Percentiles rank a stretch among this genome's conserved stretches.
Evolutionary conservation across 2,329 filamentous ascomycete genomes (phyloP).

Genomic region (Penicillium olsonii): DNA sequence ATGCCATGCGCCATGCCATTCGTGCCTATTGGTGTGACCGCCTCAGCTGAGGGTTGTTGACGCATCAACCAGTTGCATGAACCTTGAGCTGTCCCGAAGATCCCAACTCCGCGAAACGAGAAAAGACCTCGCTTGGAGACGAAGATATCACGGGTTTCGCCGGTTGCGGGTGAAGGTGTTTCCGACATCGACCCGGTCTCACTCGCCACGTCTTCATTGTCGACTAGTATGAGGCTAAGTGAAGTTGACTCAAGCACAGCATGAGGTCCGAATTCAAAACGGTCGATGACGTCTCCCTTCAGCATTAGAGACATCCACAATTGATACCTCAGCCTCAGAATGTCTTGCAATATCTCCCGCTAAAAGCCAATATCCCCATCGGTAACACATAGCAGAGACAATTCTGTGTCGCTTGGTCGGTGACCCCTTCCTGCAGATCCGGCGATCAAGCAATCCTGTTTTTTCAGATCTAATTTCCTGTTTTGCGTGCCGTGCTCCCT

Average conservation of each 20-base stretch:
- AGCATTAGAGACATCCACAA: not conserved
- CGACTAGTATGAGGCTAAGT: not conserved
- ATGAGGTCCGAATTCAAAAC: not conserved
- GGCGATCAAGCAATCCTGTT: constrained; percentile 18
- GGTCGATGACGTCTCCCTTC: not conserved
- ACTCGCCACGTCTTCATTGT: not conserved
- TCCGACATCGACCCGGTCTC: not conserved
- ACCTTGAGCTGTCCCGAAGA: no score
- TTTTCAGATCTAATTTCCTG: constrained; percentile 16
- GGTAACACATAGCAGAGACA: constrained; percentile 7
- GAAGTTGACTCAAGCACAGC: not conserved
- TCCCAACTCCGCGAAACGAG: no score
- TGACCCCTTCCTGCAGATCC: constrained; percentile 11
- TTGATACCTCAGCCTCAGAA: constrained; percentile 7
- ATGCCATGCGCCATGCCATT: no score
- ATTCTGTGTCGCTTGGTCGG: not conserved
- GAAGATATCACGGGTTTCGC: not conserved
- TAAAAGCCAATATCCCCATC: not conserved
- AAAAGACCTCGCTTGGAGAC: no score
- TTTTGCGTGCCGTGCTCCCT: constrained; percentile 13
- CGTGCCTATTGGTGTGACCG: no score
- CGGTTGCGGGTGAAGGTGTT: not conserved
- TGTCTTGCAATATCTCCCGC: not conserved
- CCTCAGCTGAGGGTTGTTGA: no score
- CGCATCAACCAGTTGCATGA: not conserved